Percentiles rank a stretch among this genome's conserved stretches.
Evolutionary conservation across 83 land plant species (phyloP).

Genomic region (Thuja plicata): DNA sequence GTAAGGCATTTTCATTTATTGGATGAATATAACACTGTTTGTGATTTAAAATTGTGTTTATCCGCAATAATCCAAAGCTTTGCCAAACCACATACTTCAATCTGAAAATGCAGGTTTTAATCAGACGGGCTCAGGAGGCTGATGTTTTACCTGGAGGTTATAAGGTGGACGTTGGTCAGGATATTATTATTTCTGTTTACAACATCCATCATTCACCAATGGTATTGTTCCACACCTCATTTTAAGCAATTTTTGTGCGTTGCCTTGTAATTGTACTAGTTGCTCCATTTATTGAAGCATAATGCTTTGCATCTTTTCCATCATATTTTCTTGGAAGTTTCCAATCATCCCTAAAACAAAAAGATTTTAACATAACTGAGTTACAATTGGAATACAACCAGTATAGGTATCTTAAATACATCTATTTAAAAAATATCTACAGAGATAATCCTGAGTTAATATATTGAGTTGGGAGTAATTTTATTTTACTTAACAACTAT

Average conservation of each 20-base stretch:
- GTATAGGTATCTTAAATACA: too few relatives aligned
- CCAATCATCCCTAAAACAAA: background rate
- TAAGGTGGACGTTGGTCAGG: constrained; percentile 89
- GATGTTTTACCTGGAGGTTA: constrained; percentile 95
- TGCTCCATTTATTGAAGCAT: background rate
- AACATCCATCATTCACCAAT: constrained; percentile 87
- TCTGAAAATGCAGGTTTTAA: constrained; percentile 60
- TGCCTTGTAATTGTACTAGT: background rate
- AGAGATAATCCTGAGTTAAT: too few relatives aligned
- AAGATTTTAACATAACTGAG: background rate
- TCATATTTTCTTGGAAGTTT: background rate
- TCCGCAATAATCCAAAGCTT: background rate
- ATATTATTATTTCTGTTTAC: constrained; percentile 94
- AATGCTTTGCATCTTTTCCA: background rate
- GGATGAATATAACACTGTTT: background rate
- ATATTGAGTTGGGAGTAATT: too few relatives aligned
- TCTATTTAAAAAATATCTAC: too few relatives aligned
- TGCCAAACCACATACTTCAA: background rate
- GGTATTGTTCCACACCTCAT: constrained; percentile 36
- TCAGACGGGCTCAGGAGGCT: constrained; percentile 84
- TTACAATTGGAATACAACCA: background rate
- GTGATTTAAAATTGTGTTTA: constrained; percentile 10
- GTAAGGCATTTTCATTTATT: background rate
- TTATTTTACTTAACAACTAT: too few relatives aligned
- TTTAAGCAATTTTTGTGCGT: background rate